Percentiles rank a stretch among this genome's conserved stretches.
These are phyloP conservation scores for Sanghuangporus sanghuang DNA, from an alignment of 1,284 basidiomycete genomes.

Conservation along the genomic window DNA sequence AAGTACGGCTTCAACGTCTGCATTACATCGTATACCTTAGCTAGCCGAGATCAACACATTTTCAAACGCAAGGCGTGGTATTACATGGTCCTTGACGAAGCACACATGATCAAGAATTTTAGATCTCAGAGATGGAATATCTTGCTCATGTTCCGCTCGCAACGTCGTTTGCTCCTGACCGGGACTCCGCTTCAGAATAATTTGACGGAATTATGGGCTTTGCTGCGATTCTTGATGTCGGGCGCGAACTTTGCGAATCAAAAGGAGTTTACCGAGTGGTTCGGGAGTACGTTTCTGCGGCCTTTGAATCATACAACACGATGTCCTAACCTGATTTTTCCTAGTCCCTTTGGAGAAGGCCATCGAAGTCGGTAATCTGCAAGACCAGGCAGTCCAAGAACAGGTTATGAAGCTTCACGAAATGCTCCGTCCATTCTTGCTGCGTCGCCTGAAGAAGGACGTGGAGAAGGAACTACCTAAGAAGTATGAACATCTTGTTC, in stretches of 20 bases:
- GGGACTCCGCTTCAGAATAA: slow-evolving; percentile 97
- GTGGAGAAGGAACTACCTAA: slow-evolving; percentile 95
- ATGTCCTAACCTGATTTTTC: background rate
- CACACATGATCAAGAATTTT: slow-evolving; percentile 99
- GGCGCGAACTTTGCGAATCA: slow-evolving; percentile 89
- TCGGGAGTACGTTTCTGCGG: slow-evolving; percentile 67
- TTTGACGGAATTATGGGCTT: slow-evolving; percentile 91
- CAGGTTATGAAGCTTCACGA: slow-evolving; percentile 90
- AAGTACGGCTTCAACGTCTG: slow-evolving; percentile 94
- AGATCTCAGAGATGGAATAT: slow-evolving; percentile 95
- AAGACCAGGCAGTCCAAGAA: slow-evolving; percentile 83
- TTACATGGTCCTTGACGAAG: slow-evolving; percentile 95
- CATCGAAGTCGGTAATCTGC: slow-evolving; percentile 76
- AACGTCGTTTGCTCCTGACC: slow-evolving; percentile 82
- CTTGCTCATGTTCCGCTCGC: slow-evolving; percentile 89
- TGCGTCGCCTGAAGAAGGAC: slow-evolving; percentile 91
- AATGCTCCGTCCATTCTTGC: slow-evolving; percentile 88
- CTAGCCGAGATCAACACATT: slow-evolving; percentile 88
- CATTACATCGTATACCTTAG: slow-evolving; percentile 93
- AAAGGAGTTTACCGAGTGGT: slow-evolving; percentile 96
- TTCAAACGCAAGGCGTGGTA: slow-evolving; percentile 96
- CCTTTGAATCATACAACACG: background rate
- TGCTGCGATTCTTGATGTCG: slow-evolving; percentile 95
- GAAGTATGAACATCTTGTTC: slow-evolving; percentile 92
- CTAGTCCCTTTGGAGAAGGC: slow-evolving; percentile 91